Evolutionary conservation across 148 eudicot species (phyloP), one percentile per base, ranked within the genome.

Genomic region (Dianthus caryophyllus): DNA sequence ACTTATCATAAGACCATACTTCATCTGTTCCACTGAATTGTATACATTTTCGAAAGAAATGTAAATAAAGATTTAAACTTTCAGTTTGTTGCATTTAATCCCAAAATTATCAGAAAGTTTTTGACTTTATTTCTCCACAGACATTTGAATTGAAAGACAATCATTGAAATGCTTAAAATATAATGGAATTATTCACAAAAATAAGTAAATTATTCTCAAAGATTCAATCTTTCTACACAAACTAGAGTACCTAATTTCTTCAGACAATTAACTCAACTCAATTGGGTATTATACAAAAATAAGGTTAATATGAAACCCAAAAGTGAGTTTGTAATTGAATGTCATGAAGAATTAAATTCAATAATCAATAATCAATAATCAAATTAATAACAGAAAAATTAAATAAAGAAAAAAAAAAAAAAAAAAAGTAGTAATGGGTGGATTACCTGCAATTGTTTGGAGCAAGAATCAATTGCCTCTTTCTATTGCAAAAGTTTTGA

Each of bases 71-170:
- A 41, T 13, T 41, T 41, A 41, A 41, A 5, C 12, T 41, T 41
- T 41, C 5, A 6, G 44, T 26, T 55, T 55, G 36, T 36, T 25
- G n/a, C n/a, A 6, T 59, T 59, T 53, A 31, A n/a, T 18, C 64
- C 64, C 43, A 59, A 20, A 59, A 57, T 29, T 15, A 57, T 57
- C 39, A 4, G 6, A 29, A 57, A 57, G 61, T 14, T 57, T 56
- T 36, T 3, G 5, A 56, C 61, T 56, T 56, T 56, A 30, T 14
- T 6, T 27, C 61, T 52, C 57, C 21, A 16, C 6, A 31, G 7
- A 1, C 10, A 57, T 57, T 21, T 10, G 0, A 60, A n/a, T 60
- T 16, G 1, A 1, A 29, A 8, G 20, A 57, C 29, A 58, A 18
- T 9, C 0, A 38, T 36, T 21, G 1, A 25, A 20, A 33, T 20